Evolutionary conservation across 176 grass and related monocot genomes (phyloP), one percentile per base, ranked within the genome.

Genomic region (Carex scoparia): DNA sequence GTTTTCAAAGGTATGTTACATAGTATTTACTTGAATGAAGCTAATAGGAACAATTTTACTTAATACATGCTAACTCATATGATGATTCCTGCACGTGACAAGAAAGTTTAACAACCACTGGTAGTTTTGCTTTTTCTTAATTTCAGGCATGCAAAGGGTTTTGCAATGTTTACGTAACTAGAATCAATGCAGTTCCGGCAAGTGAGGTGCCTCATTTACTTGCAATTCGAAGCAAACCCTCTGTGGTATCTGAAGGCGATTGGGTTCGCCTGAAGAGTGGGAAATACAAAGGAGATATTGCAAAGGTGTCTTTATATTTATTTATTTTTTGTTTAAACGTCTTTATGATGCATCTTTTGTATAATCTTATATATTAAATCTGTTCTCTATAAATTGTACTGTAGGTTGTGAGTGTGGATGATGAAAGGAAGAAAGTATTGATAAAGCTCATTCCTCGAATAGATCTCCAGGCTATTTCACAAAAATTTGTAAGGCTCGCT

Each of bases 81-180:
- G 53, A 9, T 84, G 2, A 40, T 55, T 35, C 12, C 18, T 44
- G 15, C 54, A 87, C 32, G 65, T 3, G 15, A 86, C 10, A 23
- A 37, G 76, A 54, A 35, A 65, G 10, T 83, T 23, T 58, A 19
- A 19, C 48, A 44, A 84, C 13, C 58, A 18, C 56, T 82, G 58
- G 65, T 88, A 48, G 87, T 55, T 84, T 48, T 58, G 23, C 54
- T 83, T 38, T 84, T 87, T 51, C 31, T 42, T 46, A 65, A 18
- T 57, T 88, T 51, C 87, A 99, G 96, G 93, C 96, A 75, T 99
- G 96, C 88, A 99, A 95, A 94, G 96, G 96, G 81, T 99, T 99
- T 90, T 95, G 91, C 87, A 92, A 59, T 61, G 80, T 99, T 28
- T 99, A 95, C 64, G 15, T 87, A 79, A 92, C 84, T 55, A 93